phyloP scores from a whole-genome alignment of 192 early-diverging fungal species.

The Powellomyces hirtus region DNA sequence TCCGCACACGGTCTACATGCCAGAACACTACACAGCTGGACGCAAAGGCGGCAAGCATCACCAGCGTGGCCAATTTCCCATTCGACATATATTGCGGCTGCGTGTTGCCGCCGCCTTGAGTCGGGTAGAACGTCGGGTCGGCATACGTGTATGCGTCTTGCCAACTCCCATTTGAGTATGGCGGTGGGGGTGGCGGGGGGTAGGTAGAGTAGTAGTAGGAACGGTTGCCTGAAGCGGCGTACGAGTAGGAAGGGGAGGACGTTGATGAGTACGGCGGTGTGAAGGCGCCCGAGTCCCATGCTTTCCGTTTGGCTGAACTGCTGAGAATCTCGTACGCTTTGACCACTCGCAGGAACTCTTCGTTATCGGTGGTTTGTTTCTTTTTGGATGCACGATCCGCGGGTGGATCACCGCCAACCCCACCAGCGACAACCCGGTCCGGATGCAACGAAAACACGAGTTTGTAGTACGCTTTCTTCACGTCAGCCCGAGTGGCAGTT shows the following conservation, averaged over 20 bases:
- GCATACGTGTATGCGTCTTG: background rate
- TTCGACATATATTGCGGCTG: slow-evolving; percentile 35
- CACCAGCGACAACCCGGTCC: slow-evolving; percentile 47
- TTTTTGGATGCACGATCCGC: too few species aligned
- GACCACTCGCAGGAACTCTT: slow-evolving; percentile 19
- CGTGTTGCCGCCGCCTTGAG: background rate
- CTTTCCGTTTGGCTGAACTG: background rate
- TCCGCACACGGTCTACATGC: slow-evolving; percentile 4
- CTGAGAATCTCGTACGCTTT: slow-evolving; percentile 27
- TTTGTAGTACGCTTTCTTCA: slow-evolving; percentile 88
- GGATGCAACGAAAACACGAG: slow-evolving; percentile 67
- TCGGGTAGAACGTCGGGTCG: background rate
- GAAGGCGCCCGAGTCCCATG: background rate
- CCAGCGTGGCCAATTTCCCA: slow-evolving; percentile 16
- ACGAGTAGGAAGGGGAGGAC: background rate
- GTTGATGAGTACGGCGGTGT: background rate
- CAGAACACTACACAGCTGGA: slow-evolving; percentile 7
- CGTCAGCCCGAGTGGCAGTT: slow-evolving; percentile 66
- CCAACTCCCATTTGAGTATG: background rate
- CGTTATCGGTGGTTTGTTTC: background rate
- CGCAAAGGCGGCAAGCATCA: slow-evolving; percentile 14
- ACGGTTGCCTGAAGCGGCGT: background rate
- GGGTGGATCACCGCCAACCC: slow-evolving; percentile 6
- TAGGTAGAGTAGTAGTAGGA: background rate
- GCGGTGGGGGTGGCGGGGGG: too few species aligned